Base-by-base conservation (phyloP, 768 basidiomycete genomes). In the Pholiota microspora region DNA sequence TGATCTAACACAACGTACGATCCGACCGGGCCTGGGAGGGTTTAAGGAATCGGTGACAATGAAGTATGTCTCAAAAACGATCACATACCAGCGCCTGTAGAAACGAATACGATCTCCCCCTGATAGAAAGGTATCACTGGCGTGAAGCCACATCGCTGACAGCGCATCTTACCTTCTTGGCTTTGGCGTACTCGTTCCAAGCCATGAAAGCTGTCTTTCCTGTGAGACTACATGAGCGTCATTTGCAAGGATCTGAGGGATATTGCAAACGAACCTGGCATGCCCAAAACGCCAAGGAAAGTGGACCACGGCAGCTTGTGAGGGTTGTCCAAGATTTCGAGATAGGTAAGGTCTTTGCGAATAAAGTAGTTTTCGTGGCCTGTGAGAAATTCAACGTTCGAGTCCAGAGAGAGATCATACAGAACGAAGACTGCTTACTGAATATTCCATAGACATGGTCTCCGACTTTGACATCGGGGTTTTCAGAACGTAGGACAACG, bases 221-320 rank as follows among this genome's bases (percentile, higher is more conserved):
- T 69, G 47, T 32, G n/a, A n/a, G n/a, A n/a, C n/a, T n/a, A n/a
- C n/a, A n/a, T n/a, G n/a, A n/a, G n/a, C n/a, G n/a, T n/a, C n/a
- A n/a, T n/a, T n/a, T n/a, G n/a, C n/a, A n/a, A n/a, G n/a, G n/a
- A n/a, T n/a, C n/a, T n/a, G n/a, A n/a, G n/a, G n/a, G 6, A 46
- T 49, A 21, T 34, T 40, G 3, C 29, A 32, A 4, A 42, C n/a
- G 15, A 18, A 51, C 51, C 51, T 8, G 80, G 73, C 78, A 82
- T 82, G 9, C 83, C 82, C 15, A 72, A 69, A 1, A 76, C 73
- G 12, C 83, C 81, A 31, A 81, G 58, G 59, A 74, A 80, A 0
- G 67, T 69, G 0, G 73, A 70, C 78, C 77, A 81, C 0, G 80
- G 78, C 5, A 83, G 63, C 6, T 72, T 68, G 36, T 74, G 62